Evolutionary conservation across 2,329 filamentous ascomycete species (phyloP).

Genomic region (Sporothrix curviconia): DNA sequence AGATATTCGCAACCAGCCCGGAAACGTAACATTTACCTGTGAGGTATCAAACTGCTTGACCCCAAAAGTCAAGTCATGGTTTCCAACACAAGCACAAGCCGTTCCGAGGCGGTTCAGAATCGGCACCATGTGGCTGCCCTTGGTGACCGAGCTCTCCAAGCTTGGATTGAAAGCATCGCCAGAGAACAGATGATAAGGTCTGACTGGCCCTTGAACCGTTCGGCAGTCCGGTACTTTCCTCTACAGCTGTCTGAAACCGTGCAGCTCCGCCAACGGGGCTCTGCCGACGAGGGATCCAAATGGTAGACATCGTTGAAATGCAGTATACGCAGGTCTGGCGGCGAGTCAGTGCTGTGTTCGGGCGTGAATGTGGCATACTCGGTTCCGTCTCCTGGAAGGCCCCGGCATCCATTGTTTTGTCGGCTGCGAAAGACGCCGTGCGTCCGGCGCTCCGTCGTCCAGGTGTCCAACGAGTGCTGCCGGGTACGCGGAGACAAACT

Average conservation of each 20-base stretch:
- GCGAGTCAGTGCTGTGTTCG: slow-evolving; percentile 21
- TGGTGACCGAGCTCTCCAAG: slow-evolving; percentile 81
- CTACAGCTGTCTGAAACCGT: slow-evolving; percentile 71
- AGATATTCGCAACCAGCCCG: slow-evolving; percentile 81
- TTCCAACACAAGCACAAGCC: slow-evolving; percentile 78
- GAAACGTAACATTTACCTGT: slow-evolving; percentile 70
- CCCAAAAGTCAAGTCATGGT: slow-evolving; percentile 90
- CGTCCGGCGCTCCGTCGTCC: no score
- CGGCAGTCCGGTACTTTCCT: slow-evolving; percentile 64
- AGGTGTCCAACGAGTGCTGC: no score
- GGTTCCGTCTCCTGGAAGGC: neutral
- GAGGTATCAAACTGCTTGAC: slow-evolving; percentile 72
- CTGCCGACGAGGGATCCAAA: slow-evolving; percentile 65
- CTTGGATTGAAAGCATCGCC: slow-evolving; percentile 91
- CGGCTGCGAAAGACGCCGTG: no score
- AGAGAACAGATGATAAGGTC: slow-evolving; percentile 72
- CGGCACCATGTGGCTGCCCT: slow-evolving; percentile 85
- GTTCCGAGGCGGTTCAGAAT: slow-evolving; percentile 73
- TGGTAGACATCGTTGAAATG: slow-evolving; percentile 97
- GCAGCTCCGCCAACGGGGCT: slow-evolving; percentile 77
- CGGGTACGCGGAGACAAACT: no score
- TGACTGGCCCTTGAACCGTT: slow-evolving; percentile 56
- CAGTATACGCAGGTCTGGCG: slow-evolving; percentile 69
- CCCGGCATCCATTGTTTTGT: neutral
- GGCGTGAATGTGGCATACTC: slow-evolving; percentile 21